Evolutionary conservation across 495 filamentous ascomycete genomes (phyloP), one percentile per base, ranked within the genome.

Genomic region (Tuber microsphaerosporum): DNA sequence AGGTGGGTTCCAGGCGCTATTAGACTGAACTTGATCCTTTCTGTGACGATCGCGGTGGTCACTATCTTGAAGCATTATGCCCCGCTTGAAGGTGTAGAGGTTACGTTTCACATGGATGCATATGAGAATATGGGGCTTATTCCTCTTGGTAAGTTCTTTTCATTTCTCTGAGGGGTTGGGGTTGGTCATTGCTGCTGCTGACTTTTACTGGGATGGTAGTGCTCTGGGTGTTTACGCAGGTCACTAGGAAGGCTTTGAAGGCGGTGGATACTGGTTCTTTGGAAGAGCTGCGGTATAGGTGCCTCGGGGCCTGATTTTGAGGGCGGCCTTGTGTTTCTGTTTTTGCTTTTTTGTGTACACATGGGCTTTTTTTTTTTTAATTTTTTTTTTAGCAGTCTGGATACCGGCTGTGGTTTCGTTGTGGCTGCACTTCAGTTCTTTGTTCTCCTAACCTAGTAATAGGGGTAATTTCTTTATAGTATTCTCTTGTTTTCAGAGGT

Each of bases 201-300:
- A 65, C 56, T 16, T 31, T 65, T 26, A 14, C 12, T 14, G 56
- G 56, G n/a, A 14, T 26, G 48, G n/a, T 65, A 65, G 56, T 65
- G 12, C 56, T 65, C 16, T 65, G 56, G 56, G 56, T 14, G n/a
- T 65, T 65, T 16, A 31, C 56, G 56, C n/a, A 65, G 12, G 31
- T 65, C 26, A 65, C 56, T 31, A 65, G 56, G 56, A 65, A 65
- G n/a, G 26, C 26, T 31, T 65, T 65, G 56, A 65, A n/a, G n/a
- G 56, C 56, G 9, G 56, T 65, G n/a, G 56, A 65, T 65, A 65
- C 56, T 16, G n/a, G 56, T 16, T 65, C 56, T 65, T 65, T 65
- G 56, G 56, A 65, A 31, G n/a, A 14, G n/a, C 7, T 65, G 56
- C n/a, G 56, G 26, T 65, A 65, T 31, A 65, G 56, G 26, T 65